These are phyloP conservation scores for Emergomyces pasteurianus DNA, from an alignment of 2,329 filamentous ascomycete genomes.

Conservation along the genomic window DNA sequence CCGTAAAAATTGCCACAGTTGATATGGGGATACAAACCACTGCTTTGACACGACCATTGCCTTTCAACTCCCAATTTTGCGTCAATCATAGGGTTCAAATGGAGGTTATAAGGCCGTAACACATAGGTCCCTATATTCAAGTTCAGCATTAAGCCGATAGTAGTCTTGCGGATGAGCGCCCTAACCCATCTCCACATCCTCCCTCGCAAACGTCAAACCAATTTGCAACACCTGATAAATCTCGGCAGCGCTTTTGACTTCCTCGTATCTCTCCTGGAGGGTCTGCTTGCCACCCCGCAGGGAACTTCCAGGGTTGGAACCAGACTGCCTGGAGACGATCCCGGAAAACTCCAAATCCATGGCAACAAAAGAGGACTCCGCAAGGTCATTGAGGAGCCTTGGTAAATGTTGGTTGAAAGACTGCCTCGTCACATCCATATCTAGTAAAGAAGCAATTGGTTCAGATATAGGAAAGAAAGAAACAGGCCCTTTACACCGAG, in stretches of 20 bases:
- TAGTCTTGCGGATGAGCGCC: neutral
- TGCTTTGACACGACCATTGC: slow-evolving; percentile 47
- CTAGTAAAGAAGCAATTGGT: neutral
- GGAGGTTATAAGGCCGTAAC: slow-evolving; percentile 53
- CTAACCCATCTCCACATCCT: slow-evolving; percentile 41
- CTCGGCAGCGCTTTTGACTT: slow-evolving; percentile 49
- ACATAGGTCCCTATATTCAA: slow-evolving; percentile 37
- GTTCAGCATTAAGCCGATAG: slow-evolving; percentile 2
- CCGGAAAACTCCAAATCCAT: slow-evolving; percentile 58
- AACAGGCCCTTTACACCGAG: neutral
- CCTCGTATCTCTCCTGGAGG: slow-evolving; percentile 49
- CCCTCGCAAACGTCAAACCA: slow-evolving; percentile 53
- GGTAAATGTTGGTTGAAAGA: slow-evolving; percentile 42
- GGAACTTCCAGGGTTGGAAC: slow-evolving; percentile 8
- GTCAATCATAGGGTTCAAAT: slow-evolving; percentile 45
- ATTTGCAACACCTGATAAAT: slow-evolving; percentile 54
- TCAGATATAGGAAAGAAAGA: neutral
- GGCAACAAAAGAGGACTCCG: slow-evolving; percentile 48
- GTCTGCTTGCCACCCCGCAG: slow-evolving; percentile 34
- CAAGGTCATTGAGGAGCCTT: slow-evolving; percentile 45
- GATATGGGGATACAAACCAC: slow-evolving; percentile 25
- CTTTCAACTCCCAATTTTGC: slow-evolving; percentile 46
- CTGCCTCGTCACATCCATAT: slow-evolving; percentile 46
- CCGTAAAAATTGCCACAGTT: neutral
- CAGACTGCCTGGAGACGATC: slow-evolving; percentile 36